phyloP scores from a whole-genome alignment of 2,329 filamentous ascomycete species.

The Sporothrix pseudoabietina region DNA sequence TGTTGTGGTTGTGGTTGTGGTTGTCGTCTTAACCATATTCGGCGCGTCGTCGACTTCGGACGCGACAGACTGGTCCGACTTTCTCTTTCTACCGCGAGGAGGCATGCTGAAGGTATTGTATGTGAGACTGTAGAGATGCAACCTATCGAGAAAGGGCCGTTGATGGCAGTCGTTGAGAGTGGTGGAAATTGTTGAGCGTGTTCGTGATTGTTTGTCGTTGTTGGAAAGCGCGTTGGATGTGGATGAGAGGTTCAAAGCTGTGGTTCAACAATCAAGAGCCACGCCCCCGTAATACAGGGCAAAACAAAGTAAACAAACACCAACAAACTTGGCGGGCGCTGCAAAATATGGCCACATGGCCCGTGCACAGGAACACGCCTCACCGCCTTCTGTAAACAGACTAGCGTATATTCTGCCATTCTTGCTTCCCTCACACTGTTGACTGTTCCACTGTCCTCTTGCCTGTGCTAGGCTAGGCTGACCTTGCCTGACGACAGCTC shows the following conservation, averaged over 20 bases:
- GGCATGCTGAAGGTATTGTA: constrained; percentile 44
- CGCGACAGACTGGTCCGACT: constrained; percentile 45
- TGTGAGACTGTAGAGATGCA: neutral
- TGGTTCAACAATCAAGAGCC: neutral
- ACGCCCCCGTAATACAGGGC: constrained; percentile 13
- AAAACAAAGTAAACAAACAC: constrained; percentile 34
- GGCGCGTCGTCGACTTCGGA: constrained; percentile 38
- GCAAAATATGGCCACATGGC: constrained; percentile 27
- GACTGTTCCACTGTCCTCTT: neutral
- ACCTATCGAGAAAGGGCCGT: neutral
- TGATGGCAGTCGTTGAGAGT: neutral
- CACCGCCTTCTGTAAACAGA: constrained; percentile 31
- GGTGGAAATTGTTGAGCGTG: neutral
- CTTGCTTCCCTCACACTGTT: constrained; percentile 6
- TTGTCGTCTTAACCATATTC: constrained; percentile 25
- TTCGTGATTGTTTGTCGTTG: constrained; percentile 10
- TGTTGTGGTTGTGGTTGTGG: constrained; percentile 17
- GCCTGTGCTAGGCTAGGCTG: constrained; percentile 34
- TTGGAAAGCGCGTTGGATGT: constrained; percentile 18
- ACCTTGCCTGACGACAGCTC: constrained; percentile 37
- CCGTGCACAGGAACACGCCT: constrained; percentile 27
- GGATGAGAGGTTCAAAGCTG: constrained; percentile 11
- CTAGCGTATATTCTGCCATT: constrained; percentile 25
- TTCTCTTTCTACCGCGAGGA: constrained; percentile 52
- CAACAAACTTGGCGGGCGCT: constrained; percentile 12